A percentile compares a stretch with the other conserved stretches of the same genome.
Conservation (phyloP, 331 rosid genomes). For the Spiraea crenata region DNA sequence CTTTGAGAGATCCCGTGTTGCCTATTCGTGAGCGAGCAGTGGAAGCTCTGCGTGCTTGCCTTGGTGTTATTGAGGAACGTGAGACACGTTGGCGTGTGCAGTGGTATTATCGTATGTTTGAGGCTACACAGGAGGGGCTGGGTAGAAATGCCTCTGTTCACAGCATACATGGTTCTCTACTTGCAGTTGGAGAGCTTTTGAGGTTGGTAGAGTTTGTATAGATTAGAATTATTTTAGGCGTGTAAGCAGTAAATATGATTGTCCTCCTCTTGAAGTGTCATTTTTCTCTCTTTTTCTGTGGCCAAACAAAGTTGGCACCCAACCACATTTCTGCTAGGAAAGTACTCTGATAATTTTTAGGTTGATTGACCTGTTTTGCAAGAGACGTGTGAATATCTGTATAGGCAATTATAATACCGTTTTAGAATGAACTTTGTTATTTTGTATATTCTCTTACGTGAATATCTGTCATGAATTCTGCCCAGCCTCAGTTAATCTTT, state of each 20-base stretch:
- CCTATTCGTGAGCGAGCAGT: constrained; percentile 96
- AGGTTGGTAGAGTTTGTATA: constrained; percentile 49
- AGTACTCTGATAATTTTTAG: not conserved
- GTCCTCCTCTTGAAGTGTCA: not conserved
- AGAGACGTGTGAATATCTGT: not conserved
- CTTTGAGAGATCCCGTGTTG: constrained; percentile 85
- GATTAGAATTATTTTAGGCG: not conserved
- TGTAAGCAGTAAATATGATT: not conserved
- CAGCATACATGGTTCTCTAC: constrained; percentile 97
- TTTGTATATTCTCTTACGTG: too few species aligned
- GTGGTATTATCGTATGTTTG: constrained; percentile 98
- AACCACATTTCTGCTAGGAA: not conserved
- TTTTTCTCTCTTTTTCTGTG: too few species aligned
- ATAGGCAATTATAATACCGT: not conserved
- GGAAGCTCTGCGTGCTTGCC: constrained; percentile 97
- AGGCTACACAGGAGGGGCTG: constrained; percentile 96
- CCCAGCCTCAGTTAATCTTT: not conserved
- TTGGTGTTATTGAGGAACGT: constrained; percentile 88
- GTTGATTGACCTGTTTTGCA: constrained; percentile 10
- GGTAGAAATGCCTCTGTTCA: constrained; percentile 93
- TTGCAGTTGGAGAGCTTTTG: constrained; percentile 98
- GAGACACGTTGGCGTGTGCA: constrained; percentile 99
- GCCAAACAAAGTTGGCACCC: too few species aligned
- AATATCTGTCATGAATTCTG: not conserved
- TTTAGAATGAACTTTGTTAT: not conserved